Evolutionary conservation across 495 filamentous ascomycete species (phyloP).

Genomic region (Trichocladium antarcticum): DNA sequence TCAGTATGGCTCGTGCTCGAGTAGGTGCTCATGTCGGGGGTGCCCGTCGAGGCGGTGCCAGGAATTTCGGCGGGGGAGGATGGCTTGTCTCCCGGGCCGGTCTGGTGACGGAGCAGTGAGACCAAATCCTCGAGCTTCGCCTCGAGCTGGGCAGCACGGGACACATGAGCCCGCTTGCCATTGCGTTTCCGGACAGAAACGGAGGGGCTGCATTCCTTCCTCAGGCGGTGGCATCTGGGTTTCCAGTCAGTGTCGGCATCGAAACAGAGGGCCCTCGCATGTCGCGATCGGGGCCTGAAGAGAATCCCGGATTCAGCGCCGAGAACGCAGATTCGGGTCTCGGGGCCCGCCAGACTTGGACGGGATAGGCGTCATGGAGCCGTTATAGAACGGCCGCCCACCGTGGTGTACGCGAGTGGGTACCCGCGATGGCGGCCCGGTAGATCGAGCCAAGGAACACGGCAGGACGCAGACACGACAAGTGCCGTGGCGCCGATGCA

Average conservation of each 20-base stretch:
- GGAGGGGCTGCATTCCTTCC: conserved; percentile 33
- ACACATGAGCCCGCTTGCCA: conserved; percentile 18
- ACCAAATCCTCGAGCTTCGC: conserved; percentile 38
- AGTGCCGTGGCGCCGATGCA: too few relatives aligned
- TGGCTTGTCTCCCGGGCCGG: conserved; percentile 7
- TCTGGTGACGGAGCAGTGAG: conserved; percentile 30
- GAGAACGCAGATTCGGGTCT: not conserved
- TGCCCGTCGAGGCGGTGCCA: not conserved
- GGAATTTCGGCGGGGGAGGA: not conserved
- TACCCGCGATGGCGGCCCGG: not conserved
- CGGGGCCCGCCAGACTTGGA: conserved; percentile 5
- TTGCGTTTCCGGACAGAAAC: conserved; percentile 31
- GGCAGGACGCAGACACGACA: too few relatives aligned
- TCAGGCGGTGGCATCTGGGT: conserved; percentile 29
- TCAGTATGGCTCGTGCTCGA: conserved; percentile 8
- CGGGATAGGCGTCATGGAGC: conserved; percentile 12
- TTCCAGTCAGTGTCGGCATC: not conserved
- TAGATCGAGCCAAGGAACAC: not conserved
- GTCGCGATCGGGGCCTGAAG: not conserved
- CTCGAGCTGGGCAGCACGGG: conserved; percentile 34
- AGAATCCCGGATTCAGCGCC: conserved; percentile 1
- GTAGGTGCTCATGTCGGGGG: conserved; percentile 4
- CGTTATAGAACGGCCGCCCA: not conserved
- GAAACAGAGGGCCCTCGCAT: too few relatives aligned
- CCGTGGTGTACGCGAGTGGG: not conserved